These are phyloP conservation scores for Butyriboletus appendiculatus DNA, from an alignment of 1,284 basidiomycete genomes.

Conservation along the genomic window DNA sequence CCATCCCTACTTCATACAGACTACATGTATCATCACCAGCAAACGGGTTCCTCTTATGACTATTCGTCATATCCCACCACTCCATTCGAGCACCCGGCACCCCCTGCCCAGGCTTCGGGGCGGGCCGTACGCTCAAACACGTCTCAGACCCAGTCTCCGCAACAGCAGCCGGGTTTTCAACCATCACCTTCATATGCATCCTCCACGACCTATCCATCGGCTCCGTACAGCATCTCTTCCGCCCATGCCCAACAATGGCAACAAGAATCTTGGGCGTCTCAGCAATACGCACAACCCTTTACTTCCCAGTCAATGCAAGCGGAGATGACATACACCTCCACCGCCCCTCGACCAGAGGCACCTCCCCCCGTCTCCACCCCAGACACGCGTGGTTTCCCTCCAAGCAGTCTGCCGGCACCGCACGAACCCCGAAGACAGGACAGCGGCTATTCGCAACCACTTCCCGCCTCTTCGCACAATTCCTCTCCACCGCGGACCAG, in stretches of 20 bases:
- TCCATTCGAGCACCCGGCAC: conserved; percentile 41
- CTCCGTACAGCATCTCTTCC: conserved; percentile 31
- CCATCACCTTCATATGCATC: conserved; percentile 33
- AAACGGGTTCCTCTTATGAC: conserved; percentile 48
- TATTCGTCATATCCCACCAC: conserved; percentile 47
- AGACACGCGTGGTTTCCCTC: conserved; percentile 31
- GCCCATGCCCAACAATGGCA: conserved; percentile 38
- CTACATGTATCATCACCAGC: conserved; percentile 50
- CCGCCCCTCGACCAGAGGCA: conserved; percentile 34
- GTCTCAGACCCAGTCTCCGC: conserved; percentile 42
- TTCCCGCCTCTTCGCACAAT: conserved; percentile 30
- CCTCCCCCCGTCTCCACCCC: conserved; percentile 26
- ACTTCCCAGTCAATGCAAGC: conserved; percentile 28
- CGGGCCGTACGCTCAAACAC: conserved; percentile 39
- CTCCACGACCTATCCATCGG: conserved; percentile 27
- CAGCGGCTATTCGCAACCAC: conserved; percentile 32
- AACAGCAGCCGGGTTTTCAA: conserved; percentile 31
- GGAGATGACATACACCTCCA: conserved; percentile 37
- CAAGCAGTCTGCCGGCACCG: conserved; percentile 20
- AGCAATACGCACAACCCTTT: conserved; percentile 36
- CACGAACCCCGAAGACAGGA: conserved; percentile 37
- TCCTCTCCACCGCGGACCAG: conserved; percentile 33
- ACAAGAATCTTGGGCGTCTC: conserved; percentile 37
- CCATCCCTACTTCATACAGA: conserved; percentile 16
- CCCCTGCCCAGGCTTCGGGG: conserved; percentile 37